Base-by-base conservation (phyloP, 2,329 filamentous ascomycete species). In the Claviceps sp. region DNA sequence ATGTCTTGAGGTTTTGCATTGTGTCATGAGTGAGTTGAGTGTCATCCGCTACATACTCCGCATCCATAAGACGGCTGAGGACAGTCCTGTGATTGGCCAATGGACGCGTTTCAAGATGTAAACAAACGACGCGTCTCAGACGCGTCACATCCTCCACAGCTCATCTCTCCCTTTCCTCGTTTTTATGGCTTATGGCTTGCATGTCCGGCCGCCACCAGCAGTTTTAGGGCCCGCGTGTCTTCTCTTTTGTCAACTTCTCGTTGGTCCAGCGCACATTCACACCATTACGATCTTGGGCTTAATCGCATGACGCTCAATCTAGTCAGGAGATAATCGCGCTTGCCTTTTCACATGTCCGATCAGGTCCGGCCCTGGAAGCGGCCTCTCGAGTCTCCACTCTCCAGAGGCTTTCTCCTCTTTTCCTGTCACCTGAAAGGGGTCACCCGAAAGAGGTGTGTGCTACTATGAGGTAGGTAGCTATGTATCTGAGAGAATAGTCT, bases 91-190 rank as follows among this genome's bases (percentile, higher is more conserved):
- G 52, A 48, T 53, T 53, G 52, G 52, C 7, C 40, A 39, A 5
- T 17, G 23, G 17, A 34, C 48, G 48, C 48, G 48, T 45, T 40
- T 44, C 9, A 40, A 22, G 29, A 45, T 42, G 52, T 53, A 53
- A 53, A 53, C 52, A 53, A 50, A 46, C 2, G 45, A 53, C 49
- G 52, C 52, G 52, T 53, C 45, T 53, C 17, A 23, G 40, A 48
- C 45, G 48, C 52, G 39, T 50, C 49, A 37, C 13, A 16, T 17
- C 43, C 42, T 36, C 22, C 29, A 13, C 29, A 13, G 20, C 9
- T 34, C 20, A 14, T 38, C 46, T 36, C 22, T 36, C n/a, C 37
- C 26, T 45, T n/a, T 23, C 47, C 51, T 36, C 46, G 16, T 38
- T n/a, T 1, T 8, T 14, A 16, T 39, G 13, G 13, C 37, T 39